These are phyloP conservation scores for Aspergillus conjunctus DNA, from an alignment of 495 filamentous ascomycete species.

Conservation along the genomic window DNA sequence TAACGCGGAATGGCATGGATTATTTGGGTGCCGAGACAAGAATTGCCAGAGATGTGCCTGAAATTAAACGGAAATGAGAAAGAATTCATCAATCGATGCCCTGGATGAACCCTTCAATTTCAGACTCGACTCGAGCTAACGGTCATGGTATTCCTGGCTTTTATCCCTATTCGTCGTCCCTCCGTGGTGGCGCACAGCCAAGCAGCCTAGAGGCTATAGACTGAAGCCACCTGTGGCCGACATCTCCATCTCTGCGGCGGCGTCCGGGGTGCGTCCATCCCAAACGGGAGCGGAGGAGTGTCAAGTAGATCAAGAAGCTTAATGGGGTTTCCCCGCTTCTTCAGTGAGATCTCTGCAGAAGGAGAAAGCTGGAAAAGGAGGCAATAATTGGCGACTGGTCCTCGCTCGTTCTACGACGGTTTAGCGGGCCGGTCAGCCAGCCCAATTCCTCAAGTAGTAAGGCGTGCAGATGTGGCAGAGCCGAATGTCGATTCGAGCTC, in stretches of 20 bases:
- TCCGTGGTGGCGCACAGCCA: not conserved
- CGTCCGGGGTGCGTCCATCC: constrained; percentile 1
- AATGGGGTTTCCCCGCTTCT: constrained; percentile 5
- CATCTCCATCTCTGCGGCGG: not conserved
- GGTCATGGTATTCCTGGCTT: not conserved
- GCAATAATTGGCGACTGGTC: constrained; percentile 1
- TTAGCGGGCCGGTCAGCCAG: not conserved
- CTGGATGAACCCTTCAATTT: not conserved
- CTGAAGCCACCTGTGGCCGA: not conserved
- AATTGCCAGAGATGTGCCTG: not conserved
- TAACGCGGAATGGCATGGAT: not conserved
- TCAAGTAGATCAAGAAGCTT: not conserved
- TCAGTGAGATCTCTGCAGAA: not conserved
- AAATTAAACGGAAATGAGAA: constrained; percentile 3
- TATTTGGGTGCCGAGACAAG: not conserved
- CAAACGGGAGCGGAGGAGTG: constrained; percentile 8
- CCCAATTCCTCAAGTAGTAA: not conserved
- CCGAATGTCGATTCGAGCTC: not conserved
- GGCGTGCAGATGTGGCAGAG: not conserved
- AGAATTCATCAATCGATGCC: not conserved
- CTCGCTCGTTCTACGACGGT: not conserved
- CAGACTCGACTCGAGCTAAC: not conserved
- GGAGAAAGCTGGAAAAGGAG: not conserved
- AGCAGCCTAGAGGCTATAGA: not conserved
- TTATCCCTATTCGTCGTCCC: not conserved